Conservation (phyloP, 2,329 filamentous ascomycete species). For the Colletotrichum trifolii region DNA sequence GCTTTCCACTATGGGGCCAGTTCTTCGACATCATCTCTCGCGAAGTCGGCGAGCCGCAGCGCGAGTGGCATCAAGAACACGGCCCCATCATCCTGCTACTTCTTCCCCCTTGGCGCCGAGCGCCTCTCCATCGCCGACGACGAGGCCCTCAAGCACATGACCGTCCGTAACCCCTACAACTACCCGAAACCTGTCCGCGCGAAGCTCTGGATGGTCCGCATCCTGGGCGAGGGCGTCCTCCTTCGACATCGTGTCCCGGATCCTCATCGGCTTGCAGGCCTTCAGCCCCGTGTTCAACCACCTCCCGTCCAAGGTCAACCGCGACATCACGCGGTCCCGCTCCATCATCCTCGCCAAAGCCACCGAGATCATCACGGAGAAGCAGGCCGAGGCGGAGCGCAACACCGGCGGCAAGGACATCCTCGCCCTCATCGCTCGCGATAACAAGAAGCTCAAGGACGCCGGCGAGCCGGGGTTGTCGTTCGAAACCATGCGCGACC, state of each 20-base stretch:
- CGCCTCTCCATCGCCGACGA: constrained; percentile 56
- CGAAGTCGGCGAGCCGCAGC: constrained; percentile 54
- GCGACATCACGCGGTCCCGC: constrained; percentile 48
- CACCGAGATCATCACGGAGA: constrained; percentile 49
- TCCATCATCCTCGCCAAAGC: constrained; percentile 49
- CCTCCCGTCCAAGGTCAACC: constrained; percentile 52
- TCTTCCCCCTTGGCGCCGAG: constrained; percentile 57
- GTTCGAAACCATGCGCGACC: constrained; percentile 46
- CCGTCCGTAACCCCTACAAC: constrained; percentile 54
- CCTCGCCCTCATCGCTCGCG: constrained; percentile 52
- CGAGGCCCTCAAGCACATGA: constrained; percentile 56
- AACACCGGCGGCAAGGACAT: constrained; percentile 49
- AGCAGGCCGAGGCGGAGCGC: constrained; percentile 47
- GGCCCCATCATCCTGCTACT: constrained; percentile 57
- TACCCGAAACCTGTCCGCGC: constrained; percentile 50
- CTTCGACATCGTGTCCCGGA: constrained; percentile 47
- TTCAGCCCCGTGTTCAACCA: constrained; percentile 52
- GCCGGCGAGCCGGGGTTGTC: constrained; percentile 49
- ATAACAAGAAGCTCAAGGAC: constrained; percentile 52
- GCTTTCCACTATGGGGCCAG: constrained; percentile 55
- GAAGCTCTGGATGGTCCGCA: constrained; percentile 54
- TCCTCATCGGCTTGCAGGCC: constrained; percentile 54
- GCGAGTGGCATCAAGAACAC: constrained; percentile 53
- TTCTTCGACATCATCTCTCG: constrained; percentile 53
- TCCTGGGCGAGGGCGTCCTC: constrained; percentile 56